Conservation (phyloP, 768 basidiomycete species). For the Gautieria morchelliformis region DNA sequence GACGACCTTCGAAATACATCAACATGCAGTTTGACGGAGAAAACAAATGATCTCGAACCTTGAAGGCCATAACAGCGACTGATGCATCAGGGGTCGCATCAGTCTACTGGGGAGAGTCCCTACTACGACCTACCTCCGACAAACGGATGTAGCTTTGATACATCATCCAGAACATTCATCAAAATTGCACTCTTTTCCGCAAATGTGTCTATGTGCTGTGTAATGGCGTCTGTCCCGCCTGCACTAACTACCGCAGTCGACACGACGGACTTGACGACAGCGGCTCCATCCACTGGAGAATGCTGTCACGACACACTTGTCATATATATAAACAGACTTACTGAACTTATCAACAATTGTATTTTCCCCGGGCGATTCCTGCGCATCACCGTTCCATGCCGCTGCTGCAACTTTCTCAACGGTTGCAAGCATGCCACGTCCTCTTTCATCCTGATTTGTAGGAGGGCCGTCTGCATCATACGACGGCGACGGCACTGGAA, state of each 20-base stretch:
- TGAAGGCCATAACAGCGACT: constrained; percentile 6
- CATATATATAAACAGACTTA: not conserved
- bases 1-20: constrained; percentile 22
- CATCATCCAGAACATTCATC: constrained; percentile 1
- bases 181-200: not conserved
- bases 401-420: not conserved
- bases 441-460: not conserved
- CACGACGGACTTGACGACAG: not conserved
- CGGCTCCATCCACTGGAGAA: not conserved
- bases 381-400: not conserved
- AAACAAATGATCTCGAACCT: constrained; percentile 19
- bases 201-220: not conserved
- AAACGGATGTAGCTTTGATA: constrained; percentile 5
- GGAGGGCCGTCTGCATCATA: not conserved
- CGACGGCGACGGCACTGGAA: not conserved
- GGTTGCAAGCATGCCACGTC: not conserved
- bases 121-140: not conserved
- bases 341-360: not conserved
- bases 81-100: not conserved
- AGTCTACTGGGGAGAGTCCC: not conserved
- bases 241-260: not conserved
- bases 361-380: not conserved
- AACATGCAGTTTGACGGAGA: constrained; percentile 13
- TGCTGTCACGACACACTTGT: not conserved
- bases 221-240: not conserved